Conservation (phyloP, 2,329 filamentous ascomycete species). For the Pseudogymnoascus sp. region DNA sequence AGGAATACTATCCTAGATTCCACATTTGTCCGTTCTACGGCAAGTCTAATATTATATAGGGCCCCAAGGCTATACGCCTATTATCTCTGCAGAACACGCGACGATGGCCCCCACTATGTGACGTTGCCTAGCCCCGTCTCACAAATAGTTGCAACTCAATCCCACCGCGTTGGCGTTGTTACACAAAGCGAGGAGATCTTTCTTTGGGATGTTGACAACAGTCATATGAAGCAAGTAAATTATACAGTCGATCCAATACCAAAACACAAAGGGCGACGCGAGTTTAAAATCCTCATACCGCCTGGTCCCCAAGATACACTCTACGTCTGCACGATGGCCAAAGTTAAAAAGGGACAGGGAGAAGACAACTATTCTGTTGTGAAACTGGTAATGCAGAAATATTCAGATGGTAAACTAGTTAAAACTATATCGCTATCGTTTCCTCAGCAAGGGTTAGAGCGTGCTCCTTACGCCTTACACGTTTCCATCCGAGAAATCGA, state of each 20-base stretch:
- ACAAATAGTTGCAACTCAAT: not conserved
- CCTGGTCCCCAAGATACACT: not conserved
- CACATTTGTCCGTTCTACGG: not conserved
- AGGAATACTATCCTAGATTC: not conserved
- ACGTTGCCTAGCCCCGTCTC: not conserved
- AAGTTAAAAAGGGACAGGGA: not conserved
- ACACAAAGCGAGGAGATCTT: not conserved
- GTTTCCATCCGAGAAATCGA: conserved; percentile 5
- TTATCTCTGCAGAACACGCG: not conserved
- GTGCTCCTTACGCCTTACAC: not conserved
- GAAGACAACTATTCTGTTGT: not conserved
- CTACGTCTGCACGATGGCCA: not conserved
- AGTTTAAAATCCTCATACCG: not conserved
- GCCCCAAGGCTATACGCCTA: not conserved
- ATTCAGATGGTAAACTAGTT: not conserved
- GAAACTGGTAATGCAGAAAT: conserved; percentile 4
- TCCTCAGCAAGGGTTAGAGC: conserved; percentile 1
- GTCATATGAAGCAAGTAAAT: not conserved
- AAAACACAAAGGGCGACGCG: not conserved
- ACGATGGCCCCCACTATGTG: not conserved
- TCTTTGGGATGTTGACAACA: not conserved
- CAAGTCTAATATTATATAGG: not conserved
- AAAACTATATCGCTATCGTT: not conserved
- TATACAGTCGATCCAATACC: not conserved
- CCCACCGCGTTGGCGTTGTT: not conserved